Conservation (phyloP, 2,329 filamentous ascomycete species). For the Cladosporium colombiae region DNA sequence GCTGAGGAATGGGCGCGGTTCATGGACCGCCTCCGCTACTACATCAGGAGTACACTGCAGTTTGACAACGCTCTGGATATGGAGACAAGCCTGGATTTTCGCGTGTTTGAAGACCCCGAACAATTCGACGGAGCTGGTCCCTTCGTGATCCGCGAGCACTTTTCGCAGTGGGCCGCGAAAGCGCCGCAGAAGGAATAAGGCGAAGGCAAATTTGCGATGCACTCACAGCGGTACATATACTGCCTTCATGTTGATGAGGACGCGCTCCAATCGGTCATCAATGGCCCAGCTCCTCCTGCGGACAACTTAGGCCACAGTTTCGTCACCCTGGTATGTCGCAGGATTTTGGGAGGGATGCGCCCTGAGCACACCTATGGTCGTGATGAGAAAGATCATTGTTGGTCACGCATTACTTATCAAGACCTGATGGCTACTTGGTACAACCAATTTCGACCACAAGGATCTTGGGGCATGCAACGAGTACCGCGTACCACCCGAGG, state of each 20-base stretch:
- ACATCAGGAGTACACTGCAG: slow-evolving; percentile 15
- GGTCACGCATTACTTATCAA: slow-evolving; percentile 19
- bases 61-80: slow-evolving; percentile 23
- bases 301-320: slow-evolving; percentile 11
- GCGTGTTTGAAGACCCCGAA: slow-evolving; percentile 24
- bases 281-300: neutral
- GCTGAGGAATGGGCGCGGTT: slow-evolving; percentile 23
- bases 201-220: neutral
- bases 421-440: slow-evolving; percentile 18
- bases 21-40: slow-evolving; percentile 19
- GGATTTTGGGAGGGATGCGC: slow-evolving; percentile 8
- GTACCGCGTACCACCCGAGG: slow-evolving; percentile 18
- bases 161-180: slow-evolving; percentile 13
- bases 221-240: slow-evolving; percentile 23
- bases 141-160: slow-evolving; percentile 22
- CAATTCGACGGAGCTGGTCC: slow-evolving; percentile 6
- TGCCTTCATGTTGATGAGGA: slow-evolving; percentile 24
- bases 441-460: slow-evolving; percentile 6
- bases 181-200: slow-evolving; percentile 22
- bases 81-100: slow-evolving; percentile 15
- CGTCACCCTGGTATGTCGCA: slow-evolving; percentile 15
- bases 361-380: slow-evolving; percentile 12
- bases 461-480: slow-evolving; percentile 13
- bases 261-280: slow-evolving; percentile 21
- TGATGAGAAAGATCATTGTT: slow-evolving; percentile 14